A percentile compares a stretch with the other conserved stretches of the same genome.
Evolutionary conservation across 2,329 filamentous ascomycete species (phyloP).

Genomic region (Fusarium dlaminii): DNA sequence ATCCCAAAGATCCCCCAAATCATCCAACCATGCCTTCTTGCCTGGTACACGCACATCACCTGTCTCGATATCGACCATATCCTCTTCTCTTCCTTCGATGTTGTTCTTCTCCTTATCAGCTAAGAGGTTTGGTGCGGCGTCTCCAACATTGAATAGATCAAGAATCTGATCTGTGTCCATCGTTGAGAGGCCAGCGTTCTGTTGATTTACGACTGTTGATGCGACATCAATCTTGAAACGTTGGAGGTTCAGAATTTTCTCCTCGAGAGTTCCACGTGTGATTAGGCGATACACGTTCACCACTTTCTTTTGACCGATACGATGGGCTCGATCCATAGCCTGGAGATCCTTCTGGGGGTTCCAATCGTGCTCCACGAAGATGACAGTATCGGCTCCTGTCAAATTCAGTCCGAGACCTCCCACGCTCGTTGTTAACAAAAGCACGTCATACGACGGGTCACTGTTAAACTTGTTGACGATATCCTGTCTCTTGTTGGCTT

Average conservation of each 20-base stretch:
- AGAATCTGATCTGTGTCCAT: conserved; percentile 99
- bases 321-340: conserved; percentile 97
- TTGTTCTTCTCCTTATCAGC: conserved; percentile 67
- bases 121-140: conserved; percentile 74
- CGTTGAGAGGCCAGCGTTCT: conserved; percentile 90
- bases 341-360: conserved; percentile 99
- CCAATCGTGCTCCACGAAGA: conserved; percentile 99
- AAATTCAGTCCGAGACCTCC: conserved; percentile 94
- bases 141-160: conserved; percentile 92
- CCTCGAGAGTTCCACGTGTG: conserved; percentile 93
- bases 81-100: conserved; percentile 74
- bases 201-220: conserved; percentile 97
- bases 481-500: conserved; percentile 92
- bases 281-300: conserved; percentile 98
- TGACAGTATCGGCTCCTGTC: conserved; percentile 97
- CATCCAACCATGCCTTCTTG: conserved; percentile 95
- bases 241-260: conserved; percentile 98
- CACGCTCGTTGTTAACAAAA: conserved; percentile 93
- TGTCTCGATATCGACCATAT: conserved; percentile 92
- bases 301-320: conserved; percentile 99
- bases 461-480: conserved; percentile 99
- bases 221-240: conserved; percentile 99
- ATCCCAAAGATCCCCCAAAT: conserved; percentile 96
- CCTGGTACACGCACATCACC: conserved; percentile 96
- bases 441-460: conserved; percentile 93